Evolutionary conservation across 768 basidiomycete species (phyloP).

Genomic region (Suillus occidentalis): DNA sequence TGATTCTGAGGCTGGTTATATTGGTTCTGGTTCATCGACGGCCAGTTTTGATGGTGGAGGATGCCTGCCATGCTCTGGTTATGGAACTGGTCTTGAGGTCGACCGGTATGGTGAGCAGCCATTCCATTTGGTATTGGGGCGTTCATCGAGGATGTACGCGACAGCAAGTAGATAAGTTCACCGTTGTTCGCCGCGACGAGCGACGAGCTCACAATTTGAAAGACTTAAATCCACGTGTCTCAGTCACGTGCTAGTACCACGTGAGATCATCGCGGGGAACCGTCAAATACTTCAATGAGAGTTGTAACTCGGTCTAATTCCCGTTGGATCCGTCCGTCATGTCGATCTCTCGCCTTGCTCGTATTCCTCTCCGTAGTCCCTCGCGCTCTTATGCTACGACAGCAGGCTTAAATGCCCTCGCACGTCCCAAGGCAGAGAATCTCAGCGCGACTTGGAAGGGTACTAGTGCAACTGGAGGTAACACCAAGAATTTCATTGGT

Average conservation of each 20-base stretch:
- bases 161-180: neutral
- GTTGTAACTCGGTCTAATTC: neutral
- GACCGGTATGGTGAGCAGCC: constrained; percentile 16
- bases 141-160: neutral
- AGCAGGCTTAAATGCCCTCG: constrained; percentile 52
- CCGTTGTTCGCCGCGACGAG: constrained; percentile 14
- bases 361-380: constrained; percentile 14
- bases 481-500: constrained; percentile 89
- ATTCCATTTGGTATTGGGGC: constrained; percentile 13
- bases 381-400: constrained; percentile 46
- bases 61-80: constrained; percentile 12
- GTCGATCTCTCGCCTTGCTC: constrained; percentile 21
- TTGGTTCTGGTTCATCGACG: constrained; percentile 27
- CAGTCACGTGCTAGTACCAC: neutral
- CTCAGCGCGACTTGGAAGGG: constrained; percentile 83
- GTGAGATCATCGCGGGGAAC: constrained; percentile 5
- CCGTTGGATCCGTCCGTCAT: constrained; percentile 16
- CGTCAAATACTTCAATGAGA: neutral
- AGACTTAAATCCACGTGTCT: constrained; percentile 10
- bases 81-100: constrained; percentile 26
- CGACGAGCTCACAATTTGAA: neutral
- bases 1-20: constrained; percentile 17
- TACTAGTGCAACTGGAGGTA: constrained; percentile 80
- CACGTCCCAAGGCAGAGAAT: constrained; percentile 63
- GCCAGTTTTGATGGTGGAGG: constrained; percentile 4